Evolutionary conservation across 1,284 basidiomycete genomes (phyloP).

Genomic region (Porodaedalea pini): DNA sequence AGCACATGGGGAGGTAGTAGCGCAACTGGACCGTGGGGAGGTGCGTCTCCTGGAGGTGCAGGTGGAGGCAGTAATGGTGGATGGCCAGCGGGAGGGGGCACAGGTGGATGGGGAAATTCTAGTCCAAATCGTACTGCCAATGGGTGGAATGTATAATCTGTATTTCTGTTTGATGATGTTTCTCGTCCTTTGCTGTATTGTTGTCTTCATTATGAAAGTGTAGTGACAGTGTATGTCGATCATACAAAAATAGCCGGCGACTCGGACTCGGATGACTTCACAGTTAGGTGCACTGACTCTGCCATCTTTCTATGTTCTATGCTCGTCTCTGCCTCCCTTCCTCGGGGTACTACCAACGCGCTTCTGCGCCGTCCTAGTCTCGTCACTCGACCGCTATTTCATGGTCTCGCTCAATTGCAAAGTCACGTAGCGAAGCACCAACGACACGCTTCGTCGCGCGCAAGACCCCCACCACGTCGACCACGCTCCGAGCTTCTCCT

Average conservation of each 20-base stretch:
- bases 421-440: neutral
- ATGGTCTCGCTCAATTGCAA: neutral
- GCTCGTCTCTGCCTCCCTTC: conserved; percentile 10
- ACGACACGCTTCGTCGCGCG: neutral
- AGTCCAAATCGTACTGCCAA: conserved; percentile 32
- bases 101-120: conserved; percentile 28
- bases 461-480: neutral
- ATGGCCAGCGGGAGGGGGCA: conserved; percentile 27
- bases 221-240: neutral
- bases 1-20: conserved; percentile 22
- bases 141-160: conserved; percentile 50
- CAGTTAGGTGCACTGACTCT: neutral
- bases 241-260: neutral
- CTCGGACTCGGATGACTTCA: neutral
- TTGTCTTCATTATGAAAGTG: conserved; percentile 6
- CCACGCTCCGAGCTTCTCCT: conserved; percentile 14
- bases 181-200: neutral
- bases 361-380: neutral
- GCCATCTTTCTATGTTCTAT: conserved; percentile 18
- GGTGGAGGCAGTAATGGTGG: conserved; percentile 29
- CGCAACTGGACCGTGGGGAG: conserved; percentile 27
- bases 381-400: neutral
- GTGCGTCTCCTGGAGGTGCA: conserved; percentile 23
- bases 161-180: neutral
- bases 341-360: neutral